Evolutionary conservation across 176 grass and related monocot species (phyloP), one percentile per base, ranked within the genome.

Genomic region (Leersia perrieri): DNA sequence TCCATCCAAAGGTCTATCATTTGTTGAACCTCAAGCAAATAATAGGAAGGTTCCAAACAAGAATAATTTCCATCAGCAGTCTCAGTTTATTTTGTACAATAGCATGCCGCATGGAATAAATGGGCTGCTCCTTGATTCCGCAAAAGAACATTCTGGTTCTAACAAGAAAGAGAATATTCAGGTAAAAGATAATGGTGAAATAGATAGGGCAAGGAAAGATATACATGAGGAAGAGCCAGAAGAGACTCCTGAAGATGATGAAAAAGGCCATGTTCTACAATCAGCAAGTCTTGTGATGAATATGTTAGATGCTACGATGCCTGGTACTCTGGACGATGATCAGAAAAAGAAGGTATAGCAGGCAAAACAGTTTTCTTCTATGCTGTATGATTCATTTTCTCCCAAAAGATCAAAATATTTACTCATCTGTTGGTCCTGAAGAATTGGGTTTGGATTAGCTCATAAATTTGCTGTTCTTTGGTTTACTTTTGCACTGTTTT

Each of bases 221-320:
- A 13, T 36, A 63, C 29, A 91, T 64, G 80, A 74, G 49, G 41
- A 86, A 81, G 83, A 72, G 73, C 71, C 31, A 71, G 68, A 62
- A 79, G 80, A 72, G 12, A 79, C 33, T 78, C 61, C 76, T 79
- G 83, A 82, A 87, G 87, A 87, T 74, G 83, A 47, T 84, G 95
- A 98, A 47, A 80, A 83, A 63, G 93, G 92, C 75, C 83, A 89
- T 28, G 88, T 89, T 66, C 70, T 91, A 79, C 88, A 94, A 92
- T 89, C 92, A 34, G 92, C 95, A 70, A 81, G 44, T 83, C 74
- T 94, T 15, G 88, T 92, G 58, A 91, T 98, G 88, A 94, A 91
- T 87, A 94, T 94, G 95, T 70, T 98, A 53, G 95, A 98, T 90
- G 83, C 89, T 92, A 94, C 92, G 25, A 91, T 92, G 83, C 92